Evolutionary conservation across 768 basidiomycete genomes (phyloP), one percentile per base, ranked within the genome.

Genomic region (Termitomyces sp.): DNA sequence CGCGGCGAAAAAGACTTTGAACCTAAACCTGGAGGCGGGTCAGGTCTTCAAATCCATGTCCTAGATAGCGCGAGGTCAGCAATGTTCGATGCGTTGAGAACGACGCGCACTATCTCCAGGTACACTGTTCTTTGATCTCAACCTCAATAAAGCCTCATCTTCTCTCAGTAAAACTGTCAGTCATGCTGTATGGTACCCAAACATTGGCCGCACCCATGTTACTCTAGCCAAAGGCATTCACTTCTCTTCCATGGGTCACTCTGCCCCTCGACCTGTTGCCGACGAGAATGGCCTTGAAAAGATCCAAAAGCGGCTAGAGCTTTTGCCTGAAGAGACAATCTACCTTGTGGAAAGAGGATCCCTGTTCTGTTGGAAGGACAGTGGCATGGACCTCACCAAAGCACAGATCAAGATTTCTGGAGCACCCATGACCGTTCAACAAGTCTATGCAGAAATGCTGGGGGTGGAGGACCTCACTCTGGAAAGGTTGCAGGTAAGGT

Each of bases 1-100:
- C 84, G 97, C 30, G 97, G 97, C 2, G 97, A 98, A 73, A 98
- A 99, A 70, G 95, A 98, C 63, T 98, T 94, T 64, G 96, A 98
- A 70, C 97, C 97, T 1, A 77, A 78, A 64, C 67, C 75, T 54
- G 76, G 79, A 55, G 77, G 83, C 10, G 90, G 88, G 6, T 88
- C 91, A 12, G 84, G 82, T 13, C 75, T 93, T 13, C 97, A 98
- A 68, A 73, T 85, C 30, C 88, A 93, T 73, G 83, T 92, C 60
- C 80, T 98, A 23, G 87, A 91, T 56, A 81, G 86, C 33, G 83
- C 93, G 49, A 76, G 96, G 56, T 75, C 81, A 51, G 97, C 96
- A 2, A 93, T 98, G 89, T 88, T 96, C 58, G 84, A 88, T 33
- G 87, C 94, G 0, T 72, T 99, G 58, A 78, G 82, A 44, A 83